Conservation (phyloP, 768 basidiomycete genomes). For the Pleurotus salmoneostramineus region DNA sequence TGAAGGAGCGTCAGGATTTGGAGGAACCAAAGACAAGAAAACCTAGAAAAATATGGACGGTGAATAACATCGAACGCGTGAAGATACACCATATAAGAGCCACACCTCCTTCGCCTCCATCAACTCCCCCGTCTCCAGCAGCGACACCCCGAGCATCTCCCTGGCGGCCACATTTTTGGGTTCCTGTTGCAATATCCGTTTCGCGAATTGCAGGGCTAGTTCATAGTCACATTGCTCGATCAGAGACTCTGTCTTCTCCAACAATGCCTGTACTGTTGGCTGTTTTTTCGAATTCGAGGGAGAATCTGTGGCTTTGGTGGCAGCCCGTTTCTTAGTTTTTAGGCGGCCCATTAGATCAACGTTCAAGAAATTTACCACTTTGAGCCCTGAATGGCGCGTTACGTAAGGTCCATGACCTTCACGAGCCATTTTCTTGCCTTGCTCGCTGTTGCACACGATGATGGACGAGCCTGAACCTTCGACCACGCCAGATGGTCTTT, state of each 20-base stretch:
- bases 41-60: conserved; percentile 36
- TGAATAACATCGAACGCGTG: background rate
- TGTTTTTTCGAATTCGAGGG: conserved; percentile 17
- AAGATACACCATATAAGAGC: background rate
- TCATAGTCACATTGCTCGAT: conserved; percentile 84
- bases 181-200: conserved; percentile 63
- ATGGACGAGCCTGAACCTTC: conserved; percentile 20
- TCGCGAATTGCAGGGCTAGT: conserved; percentile 69
- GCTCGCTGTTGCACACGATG: conserved; percentile 23
- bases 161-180: conserved; percentile 62
- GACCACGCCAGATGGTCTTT: conserved; percentile 44
- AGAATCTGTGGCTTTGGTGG: conserved; percentile 27
- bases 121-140: conserved; percentile 77
- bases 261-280: conserved; percentile 49
- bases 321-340: conserved; percentile 42
- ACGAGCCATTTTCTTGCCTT: too few relatives aligned
- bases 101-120: conserved; percentile 67
- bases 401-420: too few relatives aligned
- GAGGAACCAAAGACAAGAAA: conserved; percentile 58
- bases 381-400: background rate
- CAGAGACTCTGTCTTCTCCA: conserved; percentile 78
- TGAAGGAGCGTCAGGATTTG: conserved; percentile 53
- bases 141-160: conserved; percentile 77
- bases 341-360: conserved; percentile 50
- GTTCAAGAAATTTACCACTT: conserved; percentile 9